These are phyloP conservation scores for Kodamaea kaohsiungensis DNA, from an alignment of 805 yeast species.

Conservation along the genomic window DNA sequence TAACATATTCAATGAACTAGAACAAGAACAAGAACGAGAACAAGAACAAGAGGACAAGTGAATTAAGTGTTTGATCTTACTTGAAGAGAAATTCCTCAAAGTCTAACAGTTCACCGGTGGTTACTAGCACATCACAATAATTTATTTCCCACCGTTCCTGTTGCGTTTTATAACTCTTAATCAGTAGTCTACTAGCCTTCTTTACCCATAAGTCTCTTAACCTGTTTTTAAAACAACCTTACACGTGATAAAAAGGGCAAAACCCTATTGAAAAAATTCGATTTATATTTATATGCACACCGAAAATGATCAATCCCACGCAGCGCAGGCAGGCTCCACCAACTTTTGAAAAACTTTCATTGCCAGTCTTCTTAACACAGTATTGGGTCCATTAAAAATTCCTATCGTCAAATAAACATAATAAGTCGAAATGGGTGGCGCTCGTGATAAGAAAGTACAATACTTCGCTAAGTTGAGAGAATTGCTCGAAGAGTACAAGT, in stretches of 20 bases:
- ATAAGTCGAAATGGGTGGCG: conserved; percentile 99
- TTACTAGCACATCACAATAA: too few relatives aligned
- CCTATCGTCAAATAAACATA: conserved; percentile 67
- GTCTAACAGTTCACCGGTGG: too few relatives aligned
- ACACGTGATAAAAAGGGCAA: neutral
- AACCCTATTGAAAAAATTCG: neutral
- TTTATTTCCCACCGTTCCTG: too few relatives aligned
- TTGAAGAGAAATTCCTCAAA: too few relatives aligned
- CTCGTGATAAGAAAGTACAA: conserved; percentile 95
- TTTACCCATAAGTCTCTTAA: too few relatives aligned
- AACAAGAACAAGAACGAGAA: too few relatives aligned
- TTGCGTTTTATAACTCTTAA: too few relatives aligned
- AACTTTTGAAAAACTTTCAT: conserved; percentile 5
- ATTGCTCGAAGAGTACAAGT: conserved; percentile 94
- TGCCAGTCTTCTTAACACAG: conserved; percentile 1
- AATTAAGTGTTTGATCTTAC: too few relatives aligned
- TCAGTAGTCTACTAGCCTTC: too few relatives aligned
- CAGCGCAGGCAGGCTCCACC: neutral
- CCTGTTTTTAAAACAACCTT: too few relatives aligned
- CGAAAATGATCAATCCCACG: neutral
- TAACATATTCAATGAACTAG: too few relatives aligned
- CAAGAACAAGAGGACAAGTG: too few relatives aligned
- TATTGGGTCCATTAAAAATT: conserved; percentile 73
- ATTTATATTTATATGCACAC: neutral
- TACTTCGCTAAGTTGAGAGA: conserved; percentile 95